These are phyloP conservation scores for Blastomyces percursus DNA, from an alignment of 2,329 filamentous ascomycete species.

Conservation along the genomic window DNA sequence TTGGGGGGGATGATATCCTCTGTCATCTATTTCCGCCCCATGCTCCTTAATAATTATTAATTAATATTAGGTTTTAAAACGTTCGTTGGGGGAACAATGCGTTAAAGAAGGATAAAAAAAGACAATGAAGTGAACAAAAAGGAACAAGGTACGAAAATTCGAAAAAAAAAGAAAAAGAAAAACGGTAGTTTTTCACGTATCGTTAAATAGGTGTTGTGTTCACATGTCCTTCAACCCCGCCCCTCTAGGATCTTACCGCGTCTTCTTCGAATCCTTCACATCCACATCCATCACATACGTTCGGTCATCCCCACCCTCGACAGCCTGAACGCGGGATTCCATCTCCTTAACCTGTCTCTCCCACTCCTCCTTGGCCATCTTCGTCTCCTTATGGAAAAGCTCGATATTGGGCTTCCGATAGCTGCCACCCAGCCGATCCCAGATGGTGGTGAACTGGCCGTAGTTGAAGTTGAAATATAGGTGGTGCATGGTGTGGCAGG, in stretches of 20 bases:
- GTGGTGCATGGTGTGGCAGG: constrained; percentile 89
- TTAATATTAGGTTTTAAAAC: neutral
- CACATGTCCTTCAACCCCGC: neutral
- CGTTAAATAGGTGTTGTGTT: neutral
- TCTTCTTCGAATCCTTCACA: constrained; percentile 28
- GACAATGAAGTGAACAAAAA: neutral
- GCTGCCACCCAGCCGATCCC: constrained; percentile 78
- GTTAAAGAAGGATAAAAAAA: neutral
- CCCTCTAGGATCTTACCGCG: constrained; percentile 19
- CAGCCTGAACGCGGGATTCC: constrained; percentile 63
- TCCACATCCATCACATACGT: constrained; percentile 24
- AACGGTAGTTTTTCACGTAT: neutral
- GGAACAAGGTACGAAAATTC: neutral
- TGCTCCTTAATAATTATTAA: neutral
- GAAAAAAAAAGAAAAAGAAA: neutral
- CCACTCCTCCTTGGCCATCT: constrained; percentile 76
- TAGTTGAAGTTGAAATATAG: constrained; percentile 85
- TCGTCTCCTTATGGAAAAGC: constrained; percentile 72
- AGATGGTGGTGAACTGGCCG: constrained; percentile 85
- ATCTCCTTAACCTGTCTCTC: constrained; percentile 64
- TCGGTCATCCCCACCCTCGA: constrained; percentile 49
- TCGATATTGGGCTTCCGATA: constrained; percentile 79
- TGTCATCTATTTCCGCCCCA: neutral
- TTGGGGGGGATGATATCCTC: neutral
- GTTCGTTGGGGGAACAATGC: neutral